Percentiles rank a stretch among this genome's conserved stretches.
Evolutionary conservation across 192 early-diverging fungal genomes (phyloP).

Genomic region (Coemansia sp.): DNA sequence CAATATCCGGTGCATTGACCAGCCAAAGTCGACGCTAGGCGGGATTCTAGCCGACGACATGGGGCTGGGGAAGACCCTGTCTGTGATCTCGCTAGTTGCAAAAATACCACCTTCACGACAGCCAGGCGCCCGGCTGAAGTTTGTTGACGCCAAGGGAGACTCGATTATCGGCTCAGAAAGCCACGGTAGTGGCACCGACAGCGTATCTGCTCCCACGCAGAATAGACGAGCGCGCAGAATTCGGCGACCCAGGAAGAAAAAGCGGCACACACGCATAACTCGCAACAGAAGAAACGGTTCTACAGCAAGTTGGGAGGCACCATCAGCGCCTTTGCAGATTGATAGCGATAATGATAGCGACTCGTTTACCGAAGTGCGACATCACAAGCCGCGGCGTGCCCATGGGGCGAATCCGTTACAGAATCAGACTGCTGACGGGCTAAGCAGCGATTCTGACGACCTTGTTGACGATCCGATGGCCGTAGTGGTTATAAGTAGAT

Average conservation of each 20-base stretch:
- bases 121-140: conserved; percentile 41
- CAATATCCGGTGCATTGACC: conserved; percentile 27
- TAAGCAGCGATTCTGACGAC: conserved; percentile 17
- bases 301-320: background rate
- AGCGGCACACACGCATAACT: conserved; percentile 11
- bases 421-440: conserved; percentile 14
- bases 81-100: conserved; percentile 33
- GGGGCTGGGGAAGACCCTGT: conserved; percentile 54
- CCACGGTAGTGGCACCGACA: background rate
- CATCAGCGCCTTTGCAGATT: background rate
- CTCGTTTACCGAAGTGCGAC: conserved; percentile 22
- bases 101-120: conserved; percentile 12
- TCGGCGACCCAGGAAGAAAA: background rate
- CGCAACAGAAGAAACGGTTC: conserved; percentile 1
- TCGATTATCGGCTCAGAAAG: background rate
- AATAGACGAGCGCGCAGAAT: background rate
- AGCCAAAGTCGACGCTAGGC: conserved; percentile 36
- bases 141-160: conserved; percentile 6
- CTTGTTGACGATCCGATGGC: conserved; percentile 18
- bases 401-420: background rate
- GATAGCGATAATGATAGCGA: conserved; percentile 30
- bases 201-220: background rate
- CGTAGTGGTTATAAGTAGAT: background rate
- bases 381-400: background rate
- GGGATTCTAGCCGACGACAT: conserved; percentile 53